Base-by-base conservation (phyloP, 805 yeast genomes). In the Yamadazyma sp. region DNA sequence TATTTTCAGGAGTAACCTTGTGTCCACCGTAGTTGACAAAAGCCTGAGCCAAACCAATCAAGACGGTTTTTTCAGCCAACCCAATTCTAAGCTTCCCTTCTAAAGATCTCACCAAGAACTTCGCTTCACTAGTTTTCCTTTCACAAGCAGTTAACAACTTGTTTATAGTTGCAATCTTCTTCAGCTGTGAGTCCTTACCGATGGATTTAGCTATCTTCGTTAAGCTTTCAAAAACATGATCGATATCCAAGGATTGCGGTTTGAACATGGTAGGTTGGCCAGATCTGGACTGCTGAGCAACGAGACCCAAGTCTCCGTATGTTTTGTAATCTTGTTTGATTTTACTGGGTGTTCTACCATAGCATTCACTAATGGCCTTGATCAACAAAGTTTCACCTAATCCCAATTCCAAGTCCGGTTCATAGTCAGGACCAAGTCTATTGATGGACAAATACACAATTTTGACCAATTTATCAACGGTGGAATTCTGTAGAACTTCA, bases 1-100 rank as follows among this genome's bases (percentile, higher is more conserved):
- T 55, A 8, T 64, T 48, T 5, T 78, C 81, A 4, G 73, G 64
- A 4, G 53, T 50, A 1, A 56, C 47, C 14, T 61, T 54, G 12
- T 48, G 50, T 7, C 17, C 28, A 33, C 90, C 96, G 58, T 70
- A 75, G 12, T 73, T 71, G 2, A 81, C 71, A 44, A 90, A 75
- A 0, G 97, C 95, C 54, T 87, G 93, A 0, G 96, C 84, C 31
- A 93, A 64, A 0, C 95, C 82, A 1, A 83, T 77, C 30, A 91
- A 67, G 0, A 93, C 95, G 0, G 96, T 84, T 55, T 91, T 91
- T 50, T 91, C 98, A 0, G 97, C 98, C 47, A 91, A 73, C 3
- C 95, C 95, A 42, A 93, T 93, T 48, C 99, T 73, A 45, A 93
- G 65, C 49, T 91, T 93, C 1, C 98, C 96, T 57, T 93, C 98